Base-by-base conservation (phyloP, 2,329 filamentous ascomycete species). In the Colletotrichum australisinense region DNA sequence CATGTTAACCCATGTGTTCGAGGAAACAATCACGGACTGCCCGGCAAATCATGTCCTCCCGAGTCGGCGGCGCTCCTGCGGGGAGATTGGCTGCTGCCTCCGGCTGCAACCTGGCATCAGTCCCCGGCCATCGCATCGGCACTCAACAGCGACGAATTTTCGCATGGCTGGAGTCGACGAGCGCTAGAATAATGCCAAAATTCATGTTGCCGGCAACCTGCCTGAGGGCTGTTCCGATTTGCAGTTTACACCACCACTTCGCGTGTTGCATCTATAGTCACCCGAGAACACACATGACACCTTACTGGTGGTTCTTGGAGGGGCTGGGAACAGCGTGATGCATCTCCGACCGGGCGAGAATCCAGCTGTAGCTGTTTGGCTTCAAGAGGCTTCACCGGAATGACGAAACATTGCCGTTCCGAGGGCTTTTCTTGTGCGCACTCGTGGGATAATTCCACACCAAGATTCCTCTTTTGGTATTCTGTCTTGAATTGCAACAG, bases 61-160 rank as follows among this genome's bases (percentile, higher is more conserved):
- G n/a, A 57, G 58, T 26, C 12, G 16, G 22, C 49, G 28, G 30
- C 56, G 19, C 56, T 46, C 22, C 35, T 53, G 14, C 65, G 42
- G 56, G 64, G 49, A 62, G 38, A 55, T 74, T 53, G 59, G 65
- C 63, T 63, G 60, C 56, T 69, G 49, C 57, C 32, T 69, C 60
- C 49, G 52, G 26, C 55, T 67, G 46, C 32, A 67, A 53, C 60
- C 66, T 38, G 16, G 24, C 22, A 49, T 49, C 64, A 35, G 52
- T 28, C 59, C 59, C 59, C 22, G 26, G 22, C 19, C 26, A 38
- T 49, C 30, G 63, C 63, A 60, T 35, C 55, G 32, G 56, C 24
- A 24, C 42, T 11, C 42, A 28, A n/a, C 12, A 42, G 11, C 32
- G n/a, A 38, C 12, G 12, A 58, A 42, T 26, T 11, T 35, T 16